Evolutionary conservation across 768 basidiomycete species (phyloP).

Genomic region (Panellus pusillus): DNA sequence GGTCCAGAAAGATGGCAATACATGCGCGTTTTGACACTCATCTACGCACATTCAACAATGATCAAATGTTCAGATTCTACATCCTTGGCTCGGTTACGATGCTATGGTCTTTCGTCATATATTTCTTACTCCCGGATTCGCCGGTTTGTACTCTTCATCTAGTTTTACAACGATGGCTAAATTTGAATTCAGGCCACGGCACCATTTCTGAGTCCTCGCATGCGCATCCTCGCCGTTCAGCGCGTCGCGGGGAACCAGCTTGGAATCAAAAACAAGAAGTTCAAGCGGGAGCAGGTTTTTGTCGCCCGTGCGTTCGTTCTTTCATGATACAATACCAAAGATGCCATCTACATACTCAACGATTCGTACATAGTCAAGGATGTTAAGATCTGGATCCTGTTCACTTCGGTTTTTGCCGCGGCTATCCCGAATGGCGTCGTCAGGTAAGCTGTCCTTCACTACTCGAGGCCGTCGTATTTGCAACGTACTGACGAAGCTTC

Average conservation of each 20-base stretch:
- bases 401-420: conserved; percentile 20
- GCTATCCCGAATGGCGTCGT: conserved; percentile 25
- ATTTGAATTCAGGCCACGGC: conserved; percentile 11
- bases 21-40: conserved; percentile 2
- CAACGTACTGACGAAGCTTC: background rate
- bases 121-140: conserved; percentile 21
- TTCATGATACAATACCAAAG: too few relatives aligned
- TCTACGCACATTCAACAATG: background rate
- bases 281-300: conserved; percentile 21
- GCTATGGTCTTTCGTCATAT: conserved; percentile 18
- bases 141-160: conserved; percentile 7
- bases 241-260: conserved; percentile 26
- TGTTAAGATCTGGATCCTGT: conserved; percentile 22
- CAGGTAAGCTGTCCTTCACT: background rate
- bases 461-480: background rate
- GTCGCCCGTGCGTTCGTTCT: conserved; percentile 7
- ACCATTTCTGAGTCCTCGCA: conserved; percentile 13
- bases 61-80: conserved; percentile 12
- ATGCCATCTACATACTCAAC: background rate
- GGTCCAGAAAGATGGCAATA: conserved; percentile 21
- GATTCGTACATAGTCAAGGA: conserved; percentile 10
- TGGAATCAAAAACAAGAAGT: conserved; percentile 26
- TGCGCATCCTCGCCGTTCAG: conserved; percentile 22
- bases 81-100: conserved; percentile 21
- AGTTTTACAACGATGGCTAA: background rate